phyloP scores from a whole-genome alignment of 2,329 filamentous ascomycete species.

The Alternaria angustiovoidea region DNA sequence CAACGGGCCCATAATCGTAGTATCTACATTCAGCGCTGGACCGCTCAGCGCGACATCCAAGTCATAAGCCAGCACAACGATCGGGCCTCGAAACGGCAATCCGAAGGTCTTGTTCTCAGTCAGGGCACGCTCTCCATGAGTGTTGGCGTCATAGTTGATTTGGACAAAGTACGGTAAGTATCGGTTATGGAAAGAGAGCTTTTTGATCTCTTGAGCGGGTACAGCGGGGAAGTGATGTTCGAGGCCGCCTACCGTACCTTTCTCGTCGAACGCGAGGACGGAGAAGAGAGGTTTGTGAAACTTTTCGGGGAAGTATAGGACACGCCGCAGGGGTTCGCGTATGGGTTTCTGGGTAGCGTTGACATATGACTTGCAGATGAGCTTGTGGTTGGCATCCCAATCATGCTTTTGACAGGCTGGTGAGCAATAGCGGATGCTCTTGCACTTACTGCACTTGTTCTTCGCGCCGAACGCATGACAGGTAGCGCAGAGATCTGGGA shows the following conservation, averaged over 20 bases:
- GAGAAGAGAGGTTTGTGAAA: constrained; percentile 6
- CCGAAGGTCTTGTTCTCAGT: constrained; percentile 5
- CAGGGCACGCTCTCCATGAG: not conserved
- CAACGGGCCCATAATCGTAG: constrained; percentile 10
- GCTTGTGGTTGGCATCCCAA: constrained; percentile 17
- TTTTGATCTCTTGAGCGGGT: constrained; percentile 9
- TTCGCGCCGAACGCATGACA: constrained; percentile 10
- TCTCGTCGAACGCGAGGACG: constrained; percentile 3
- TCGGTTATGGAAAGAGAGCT: constrained; percentile 20
- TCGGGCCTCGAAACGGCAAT: constrained; percentile 12
- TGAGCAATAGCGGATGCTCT: constrained; percentile 22
- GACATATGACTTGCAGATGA: constrained; percentile 11
- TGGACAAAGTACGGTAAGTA: constrained; percentile 17
- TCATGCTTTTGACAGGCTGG: constrained; percentile 13
- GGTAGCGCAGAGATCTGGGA: constrained; percentile 10
- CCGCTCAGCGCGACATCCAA: constrained; percentile 15
- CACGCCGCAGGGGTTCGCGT: not conserved
- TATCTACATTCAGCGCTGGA: constrained; percentile 19
- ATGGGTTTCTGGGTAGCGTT: not conserved
- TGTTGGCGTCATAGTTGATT: constrained; percentile 23
- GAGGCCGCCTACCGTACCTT: constrained; percentile 5
- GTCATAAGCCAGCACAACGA: constrained; percentile 19
- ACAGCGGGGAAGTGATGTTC: constrained; percentile 6
- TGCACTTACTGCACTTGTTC: constrained; percentile 17
- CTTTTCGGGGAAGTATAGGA: constrained; percentile 7